Base-by-base conservation (phyloP, 371 early-diverging fungal species). In the Capillidium rhysosporum region DNA sequence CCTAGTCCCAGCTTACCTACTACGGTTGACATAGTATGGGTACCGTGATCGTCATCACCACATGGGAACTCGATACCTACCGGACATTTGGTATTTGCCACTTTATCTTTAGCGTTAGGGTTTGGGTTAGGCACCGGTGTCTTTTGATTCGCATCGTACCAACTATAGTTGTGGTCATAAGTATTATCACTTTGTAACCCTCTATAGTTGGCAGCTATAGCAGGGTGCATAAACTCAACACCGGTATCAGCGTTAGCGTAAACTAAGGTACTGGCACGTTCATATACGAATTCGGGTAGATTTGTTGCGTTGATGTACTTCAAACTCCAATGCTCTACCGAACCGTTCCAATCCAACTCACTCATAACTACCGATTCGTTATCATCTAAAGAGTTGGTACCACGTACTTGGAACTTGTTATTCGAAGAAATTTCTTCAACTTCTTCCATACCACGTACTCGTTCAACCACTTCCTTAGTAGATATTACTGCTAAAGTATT, bases 221-320 rank as follows among this genome's bases (percentile, higher is more conserved):
- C 82, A 29, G 83, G 82, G 54, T 84, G 86, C 48, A 55, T 60
- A 58, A 72, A 78, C 46, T 78, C 75, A 28, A 77, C 58, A 45
- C 84, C 77, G 25, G 39, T 69, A 65, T 71, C 82, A 45, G 81
- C 74, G 29, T 52, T 52, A 23, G 52, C 52, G 23, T 52, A 52
- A 8, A 30, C 18, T 5, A 52, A 18, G 9, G 14, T 12, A 14
- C 20, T 24, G 14, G 52, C 52, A 20, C 21, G 3, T 21, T 18
- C 38, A n/a, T 34, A 21, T 14, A 34, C 24, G 4, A n/a, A 10
- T 5, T 5, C 2, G 2, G n/a, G 7, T 7, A 49, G 3, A 38
- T n/a, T 20, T 5, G 49, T n/a, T 14, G 49, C 49, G 26, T 49
- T 49, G 18, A 49, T 49, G 26, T 49, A 49, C 16, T 49, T 18